Evolutionary conservation across 2,329 filamentous ascomycete species (phyloP).

Genomic region (Harringtonia lauricola): DNA sequence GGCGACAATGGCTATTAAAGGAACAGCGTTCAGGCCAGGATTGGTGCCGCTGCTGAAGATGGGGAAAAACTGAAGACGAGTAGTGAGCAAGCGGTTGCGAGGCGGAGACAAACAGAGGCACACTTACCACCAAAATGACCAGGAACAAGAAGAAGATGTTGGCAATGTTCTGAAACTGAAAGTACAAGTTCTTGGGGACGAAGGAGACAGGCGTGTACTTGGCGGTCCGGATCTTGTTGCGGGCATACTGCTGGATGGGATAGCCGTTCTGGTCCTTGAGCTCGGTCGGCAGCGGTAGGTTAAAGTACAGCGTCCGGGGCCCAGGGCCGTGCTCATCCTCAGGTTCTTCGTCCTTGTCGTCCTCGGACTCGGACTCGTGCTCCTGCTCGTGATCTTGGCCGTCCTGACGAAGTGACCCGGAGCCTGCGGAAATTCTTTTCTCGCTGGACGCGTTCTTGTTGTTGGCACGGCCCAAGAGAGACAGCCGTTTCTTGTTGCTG

Average conservation of each 20-base stretch:
- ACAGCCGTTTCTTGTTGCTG: conserved; percentile 68
- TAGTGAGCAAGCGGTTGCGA: neutral
- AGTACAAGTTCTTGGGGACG: conserved; percentile 91
- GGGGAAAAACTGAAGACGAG: conserved; percentile 69
- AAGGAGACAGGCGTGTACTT: conserved; percentile 97
- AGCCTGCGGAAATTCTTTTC: conserved; percentile 39
- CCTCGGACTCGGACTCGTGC: conserved; percentile 20
- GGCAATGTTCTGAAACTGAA: conserved; percentile 97
- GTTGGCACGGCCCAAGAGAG: conserved; percentile 67
- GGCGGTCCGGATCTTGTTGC: conserved; percentile 96
- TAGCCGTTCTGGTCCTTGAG: conserved; percentile 73
- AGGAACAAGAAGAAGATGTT: conserved; percentile 98
- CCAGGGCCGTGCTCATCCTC: conserved; percentile 26
- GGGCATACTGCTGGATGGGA: conserved; percentile 57
- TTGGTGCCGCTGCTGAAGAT: conserved; percentile 92
- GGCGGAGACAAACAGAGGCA: no score
- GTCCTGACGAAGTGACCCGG: conserved; percentile 19
- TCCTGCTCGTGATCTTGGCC: conserved; percentile 21
- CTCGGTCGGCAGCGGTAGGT: conserved; percentile 63
- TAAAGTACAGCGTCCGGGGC: conserved; percentile 68
- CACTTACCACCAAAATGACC: conserved; percentile 88
- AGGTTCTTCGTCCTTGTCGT: conserved; percentile 24
- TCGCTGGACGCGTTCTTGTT: conserved; percentile 53
- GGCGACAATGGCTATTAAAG: conserved; percentile 81
- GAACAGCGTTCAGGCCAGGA: conserved; percentile 79